Base-by-base conservation (phyloP, 257 asterid species). In the Nicotiana noctiflora region DNA sequence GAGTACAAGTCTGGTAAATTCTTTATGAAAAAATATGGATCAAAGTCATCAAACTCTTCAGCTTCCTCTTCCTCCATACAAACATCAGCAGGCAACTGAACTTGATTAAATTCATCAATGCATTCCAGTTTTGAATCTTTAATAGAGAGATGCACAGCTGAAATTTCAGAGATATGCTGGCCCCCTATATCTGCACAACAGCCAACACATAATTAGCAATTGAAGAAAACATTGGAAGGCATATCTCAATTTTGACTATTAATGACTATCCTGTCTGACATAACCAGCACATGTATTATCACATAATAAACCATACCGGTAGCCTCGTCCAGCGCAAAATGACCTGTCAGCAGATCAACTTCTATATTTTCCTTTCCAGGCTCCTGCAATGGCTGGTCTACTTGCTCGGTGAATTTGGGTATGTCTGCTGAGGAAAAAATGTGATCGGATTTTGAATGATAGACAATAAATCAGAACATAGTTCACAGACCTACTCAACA, bases 41-140 rank as follows among this genome's bases (percentile, higher is more conserved):
- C 97, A 82, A 95, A 95, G 77, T 95, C 98, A 79, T 93, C 98
- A 76, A 86, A 91, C 77, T 93, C 99, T 88, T 95, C 98, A 80
- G 77, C 77, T 80, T 86, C 98, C 82, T 86, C 96, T 62, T 92
- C 93, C 79, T 88, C 99, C 80, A 83, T 90, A 83, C 83, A 82
- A 17, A 84, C 88, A 62, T 88, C 94, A 10, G 88, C 86, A 76
- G 95, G 86, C 87, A 92, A 74, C 76, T 91, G 92, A 81, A 88
- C 95, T 82, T 91, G 94, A 85, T 89, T 88, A 87, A 81, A 90
- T 75, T 96, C 97, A 79, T 95, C 99, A 77, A 85, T 85, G 82
- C 97, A 96, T 87, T 92, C 98, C 84, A 93, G 83, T 61, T 91
- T 95, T 21, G 94, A 89, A 81, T 84, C 91, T 84, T 84, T 89